phyloP scores from a whole-genome alignment of 78 protist genomes.

The Cavenderia fasciculata region DNA sequence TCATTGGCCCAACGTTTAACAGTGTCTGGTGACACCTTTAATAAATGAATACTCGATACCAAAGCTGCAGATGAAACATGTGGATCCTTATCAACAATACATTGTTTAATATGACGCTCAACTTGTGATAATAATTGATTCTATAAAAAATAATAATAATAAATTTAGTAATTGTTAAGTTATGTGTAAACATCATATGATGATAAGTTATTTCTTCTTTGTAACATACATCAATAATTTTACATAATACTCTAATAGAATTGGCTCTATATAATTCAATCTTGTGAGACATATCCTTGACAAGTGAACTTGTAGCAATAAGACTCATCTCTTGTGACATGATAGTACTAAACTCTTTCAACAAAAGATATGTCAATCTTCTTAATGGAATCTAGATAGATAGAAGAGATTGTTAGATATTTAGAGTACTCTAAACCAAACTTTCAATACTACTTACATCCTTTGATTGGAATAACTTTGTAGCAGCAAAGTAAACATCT shows the following conservation, averaged over 20 bases:
- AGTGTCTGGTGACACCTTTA: slow-evolving; percentile 84
- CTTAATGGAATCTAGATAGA: slow-evolving; percentile 88
- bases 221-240: slow-evolving; percentile 90
- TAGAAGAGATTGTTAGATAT: neutral
- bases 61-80: slow-evolving; percentile 96
- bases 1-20: slow-evolving; percentile 83
- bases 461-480: slow-evolving; percentile 96
- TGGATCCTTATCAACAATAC: slow-evolving; percentile 95
- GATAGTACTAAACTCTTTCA: slow-evolving; percentile 92
- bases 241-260: slow-evolving; percentile 95
- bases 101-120: slow-evolving; percentile 97
- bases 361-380: slow-evolving; percentile 90
- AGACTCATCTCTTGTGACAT: slow-evolving; percentile 95
- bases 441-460: slow-evolving; percentile 72
- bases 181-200: neutral
- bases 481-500: slow-evolving; percentile 96
- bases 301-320: slow-evolving; percentile 90
- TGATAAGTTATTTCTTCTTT: neutral
- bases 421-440: neutral
- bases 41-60: slow-evolving; percentile 93
- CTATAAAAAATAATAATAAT: slow-evolving; percentile 7
- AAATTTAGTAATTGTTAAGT: neutral
- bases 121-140: slow-evolving; percentile 87
- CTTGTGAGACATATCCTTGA: slow-evolving; percentile 92
- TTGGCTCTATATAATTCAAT: slow-evolving; percentile 93